Base-by-base conservation (phyloP, 108 stramenopile species). In the Nitzschia palea region DNA sequence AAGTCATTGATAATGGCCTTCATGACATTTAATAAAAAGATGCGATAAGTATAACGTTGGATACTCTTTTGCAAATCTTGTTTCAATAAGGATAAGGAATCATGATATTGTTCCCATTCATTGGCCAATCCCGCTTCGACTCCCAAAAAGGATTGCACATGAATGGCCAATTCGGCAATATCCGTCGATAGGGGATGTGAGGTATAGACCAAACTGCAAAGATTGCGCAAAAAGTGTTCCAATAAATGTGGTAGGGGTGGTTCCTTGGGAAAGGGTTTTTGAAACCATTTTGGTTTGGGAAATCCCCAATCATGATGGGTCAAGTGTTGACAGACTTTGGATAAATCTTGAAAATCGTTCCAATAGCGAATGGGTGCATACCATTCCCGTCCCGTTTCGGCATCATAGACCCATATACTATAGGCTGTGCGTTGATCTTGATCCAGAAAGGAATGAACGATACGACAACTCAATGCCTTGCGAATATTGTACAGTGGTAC, bases 71-170 rank as follows among this genome's bases (percentile, higher is more conserved):
- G 87, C 40, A 93, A 44, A 32, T 74, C 68, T 61, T 77, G 57
- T n/a, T n/a, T n/a, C n/a, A n/a, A n/a, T n/a, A n/a, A n/a, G n/a
- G n/a, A n/a, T n/a, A n/a, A n/a, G 4, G 47, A 10, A 10, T 10
- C 18, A 4, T 4, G 4, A 48, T 48, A 20, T 48, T 18, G 4
- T 48, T 20, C 17, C n/a, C 17, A 18, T 48, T 48, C 40, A 26
- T 20, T 32, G 8, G 59, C 43, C 22, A 76, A 54, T 8, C 67
- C 74, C 0, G 74, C 67, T 43, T 76, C 74, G 2, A 61, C 51
- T 0, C 93, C 89, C 23, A 94, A 66, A 69, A 94, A 94, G n/a
- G 84, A 84, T 72, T 94, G 93, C 10, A 94, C 74, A 73, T 89
- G 86, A 27, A 88, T 60, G 5, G 88, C 83, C 33, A 91, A 74